Evolutionary conservation across 164 flowering plant species (phyloP).

Genomic region (Cinnamomum chago): DNA sequence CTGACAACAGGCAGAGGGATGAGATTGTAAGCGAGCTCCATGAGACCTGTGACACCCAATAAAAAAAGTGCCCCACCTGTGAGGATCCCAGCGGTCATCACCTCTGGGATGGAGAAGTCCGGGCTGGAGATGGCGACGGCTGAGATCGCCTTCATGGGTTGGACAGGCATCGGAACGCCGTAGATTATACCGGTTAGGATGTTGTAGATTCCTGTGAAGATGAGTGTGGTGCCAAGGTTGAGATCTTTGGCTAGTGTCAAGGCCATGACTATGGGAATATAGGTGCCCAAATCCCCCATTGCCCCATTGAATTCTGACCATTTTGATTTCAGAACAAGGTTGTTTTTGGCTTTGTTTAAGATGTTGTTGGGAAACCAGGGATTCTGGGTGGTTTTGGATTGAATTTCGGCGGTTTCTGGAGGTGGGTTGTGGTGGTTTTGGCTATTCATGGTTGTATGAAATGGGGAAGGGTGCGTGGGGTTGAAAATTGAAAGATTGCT

Average conservation of each 20-base stretch:
- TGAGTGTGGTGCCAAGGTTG: conserved; percentile 65
- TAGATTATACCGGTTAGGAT: conserved; percentile 64
- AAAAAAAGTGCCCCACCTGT: conserved; percentile 49
- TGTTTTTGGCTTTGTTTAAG: conserved; percentile 28
- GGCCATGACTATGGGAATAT: conserved; percentile 76
- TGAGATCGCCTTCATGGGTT: conserved; percentile 93
- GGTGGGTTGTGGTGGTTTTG: conserved; percentile 11
- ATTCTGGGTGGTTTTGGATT: background rate
- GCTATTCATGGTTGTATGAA: background rate
- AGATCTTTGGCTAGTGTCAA: conserved; percentile 62
- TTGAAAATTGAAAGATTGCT: no score
- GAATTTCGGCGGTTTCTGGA: conserved; percentile 1
- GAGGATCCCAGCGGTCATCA: conserved; percentile 81
- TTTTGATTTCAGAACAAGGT: conserved; percentile 50
- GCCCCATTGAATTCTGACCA: conserved; percentile 84
- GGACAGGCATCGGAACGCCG: conserved; percentile 97
- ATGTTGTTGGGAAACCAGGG: background rate
- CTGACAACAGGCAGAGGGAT: conserved; percentile 84
- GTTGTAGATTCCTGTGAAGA: conserved; percentile 83
- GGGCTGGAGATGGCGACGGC: conserved; percentile 66
- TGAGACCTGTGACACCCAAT: conserved; percentile 69
- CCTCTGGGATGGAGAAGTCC: conserved; percentile 61
- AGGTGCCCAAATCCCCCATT: conserved; percentile 90
- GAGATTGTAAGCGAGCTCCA: conserved; percentile 53
- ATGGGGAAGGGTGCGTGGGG: no score